Evolutionary conservation across 805 yeast genomes (phyloP).

Genomic region (Starmerella khaoyaiensis): DNA sequence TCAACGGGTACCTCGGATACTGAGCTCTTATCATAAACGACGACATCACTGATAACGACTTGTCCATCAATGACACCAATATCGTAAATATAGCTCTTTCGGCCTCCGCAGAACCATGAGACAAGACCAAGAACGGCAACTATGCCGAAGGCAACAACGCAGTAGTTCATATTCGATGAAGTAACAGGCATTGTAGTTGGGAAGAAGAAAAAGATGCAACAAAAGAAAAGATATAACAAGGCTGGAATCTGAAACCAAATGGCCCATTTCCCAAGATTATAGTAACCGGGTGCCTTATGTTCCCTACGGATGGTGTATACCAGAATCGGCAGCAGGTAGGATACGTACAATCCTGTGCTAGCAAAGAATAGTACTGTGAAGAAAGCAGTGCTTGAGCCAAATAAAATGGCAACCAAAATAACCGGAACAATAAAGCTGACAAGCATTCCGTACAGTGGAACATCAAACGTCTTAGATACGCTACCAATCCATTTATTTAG

Average conservation of each 20-base stretch:
- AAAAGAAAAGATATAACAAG: constrained; percentile 45
- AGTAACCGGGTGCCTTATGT: constrained; percentile 39
- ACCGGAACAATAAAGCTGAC: constrained; percentile 41
- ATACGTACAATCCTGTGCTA: constrained; percentile 43
- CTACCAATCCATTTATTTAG: constrained; percentile 37
- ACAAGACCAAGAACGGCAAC: constrained; percentile 28
- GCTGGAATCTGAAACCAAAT: constrained; percentile 47
- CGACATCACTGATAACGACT: neutral
- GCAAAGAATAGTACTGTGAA: constrained; percentile 52
- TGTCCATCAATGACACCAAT: constrained; percentile 1
- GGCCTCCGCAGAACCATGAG: constrained; percentile 18
- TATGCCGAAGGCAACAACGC: constrained; percentile 39
- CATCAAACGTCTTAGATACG: constrained; percentile 36
- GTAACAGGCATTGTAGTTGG: constrained; percentile 50
- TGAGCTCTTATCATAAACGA: no score
- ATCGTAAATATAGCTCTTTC: constrained; percentile 5
- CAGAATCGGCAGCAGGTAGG: constrained; percentile 44
- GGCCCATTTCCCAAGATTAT: constrained; percentile 47
- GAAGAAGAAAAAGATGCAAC: constrained; percentile 47
- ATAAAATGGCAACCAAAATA: constrained; percentile 41
- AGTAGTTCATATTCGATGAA: constrained; percentile 54
- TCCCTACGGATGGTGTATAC: constrained; percentile 19
- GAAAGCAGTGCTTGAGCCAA: constrained; percentile 57
- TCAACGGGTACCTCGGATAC: no score
- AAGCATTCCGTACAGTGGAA: constrained; percentile 49